A percentile compares a stretch with the other conserved stretches of the same genome.
Conservation (phyloP, 768 basidiomycete genomes). For the Pleurotus djamor region DNA sequence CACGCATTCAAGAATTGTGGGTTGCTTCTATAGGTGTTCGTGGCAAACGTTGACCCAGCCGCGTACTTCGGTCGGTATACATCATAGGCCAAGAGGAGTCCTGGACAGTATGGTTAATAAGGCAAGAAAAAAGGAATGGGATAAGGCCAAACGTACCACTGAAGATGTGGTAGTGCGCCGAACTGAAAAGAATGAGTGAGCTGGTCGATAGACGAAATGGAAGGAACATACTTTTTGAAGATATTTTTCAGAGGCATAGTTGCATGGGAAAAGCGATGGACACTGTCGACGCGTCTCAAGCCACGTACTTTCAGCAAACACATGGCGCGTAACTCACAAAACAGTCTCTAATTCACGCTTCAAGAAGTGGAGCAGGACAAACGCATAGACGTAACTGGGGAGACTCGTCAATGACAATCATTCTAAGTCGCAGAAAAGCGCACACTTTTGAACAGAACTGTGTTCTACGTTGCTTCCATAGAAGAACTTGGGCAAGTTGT, state of each 20-base stretch:
- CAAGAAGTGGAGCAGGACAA: constrained; percentile 83
- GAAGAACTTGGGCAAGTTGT: constrained; percentile 64
- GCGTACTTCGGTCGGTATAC: constrained; percentile 83
- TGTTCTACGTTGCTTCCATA: constrained; percentile 73
- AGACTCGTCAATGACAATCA: too few relatives aligned
- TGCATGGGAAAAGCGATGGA: constrained; percentile 94
- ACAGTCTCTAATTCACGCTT: constrained; percentile 94
- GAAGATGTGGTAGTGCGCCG: constrained; percentile 84
- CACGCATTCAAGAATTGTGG: constrained; percentile 67
- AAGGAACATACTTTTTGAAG: constrained; percentile 76
- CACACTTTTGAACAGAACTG: constrained; percentile 75
- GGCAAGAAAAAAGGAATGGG: constrained; percentile 1
- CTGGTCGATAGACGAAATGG: neutral
- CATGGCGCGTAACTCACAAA: constrained; percentile 51
- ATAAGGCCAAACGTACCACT: constrained; percentile 47
- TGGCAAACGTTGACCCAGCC: constrained; percentile 57
- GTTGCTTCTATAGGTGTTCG: constrained; percentile 61
- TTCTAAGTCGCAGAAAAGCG: too few relatives aligned
- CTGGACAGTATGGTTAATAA: constrained; percentile 24
- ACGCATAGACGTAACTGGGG: constrained; percentile 57
- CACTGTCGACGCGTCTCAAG: constrained; percentile 13
- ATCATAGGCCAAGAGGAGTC: constrained; percentile 75
- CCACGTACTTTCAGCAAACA: neutral
- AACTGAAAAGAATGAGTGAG: constrained; percentile 44
- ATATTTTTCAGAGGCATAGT: constrained; percentile 89